Conservation (phyloP, 352 stramenopile genomes). For the Thalassiosira livingstoniorum region DNA sequence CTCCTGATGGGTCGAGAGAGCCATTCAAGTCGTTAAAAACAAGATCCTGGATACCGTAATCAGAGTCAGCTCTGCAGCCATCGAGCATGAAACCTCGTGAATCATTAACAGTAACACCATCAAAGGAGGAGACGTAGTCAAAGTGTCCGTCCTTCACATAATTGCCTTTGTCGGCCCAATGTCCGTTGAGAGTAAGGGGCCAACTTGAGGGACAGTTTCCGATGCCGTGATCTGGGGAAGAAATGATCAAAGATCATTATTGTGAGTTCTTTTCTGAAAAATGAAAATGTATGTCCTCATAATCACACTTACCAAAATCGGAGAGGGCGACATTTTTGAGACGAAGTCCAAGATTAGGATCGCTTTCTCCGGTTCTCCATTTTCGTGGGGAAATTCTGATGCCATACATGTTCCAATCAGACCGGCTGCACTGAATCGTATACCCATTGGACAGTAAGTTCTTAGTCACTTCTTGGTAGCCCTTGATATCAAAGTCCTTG, state of each 20-base stretch:
- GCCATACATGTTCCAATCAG: conserved; percentile 40
- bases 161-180: too few species aligned
- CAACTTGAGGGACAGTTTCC: too few species aligned
- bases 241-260: not conserved
- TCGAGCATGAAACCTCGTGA: conserved; percentile 38
- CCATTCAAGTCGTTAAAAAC: conserved; percentile 63
- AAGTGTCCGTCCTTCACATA: conserved; percentile 45
- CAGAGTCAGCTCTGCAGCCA: conserved; percentile 17
- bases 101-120: conserved; percentile 37
- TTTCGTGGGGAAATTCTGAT: conserved; percentile 42
- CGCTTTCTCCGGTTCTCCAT: conserved; percentile 18
- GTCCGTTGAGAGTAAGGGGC: too few species aligned
- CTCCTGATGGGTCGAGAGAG: conserved; percentile 39
- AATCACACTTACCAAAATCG: conserved; percentile 56
- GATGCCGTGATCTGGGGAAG: too few species aligned
- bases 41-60: conserved; percentile 18
- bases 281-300: conserved; percentile 12
- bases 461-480: conserved; percentile 32
- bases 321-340: conserved; percentile 57
- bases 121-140: conserved; percentile 44
- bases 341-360: conserved; percentile 38
- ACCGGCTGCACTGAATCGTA: conserved; percentile 14
- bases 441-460: conserved; percentile 19
- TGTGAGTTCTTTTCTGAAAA: conserved; percentile 14
- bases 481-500: conserved; percentile 48